Evolutionary conservation across 495 filamentous ascomycete genomes (phyloP).

Genomic region (Neurospora tetraspora): DNA sequence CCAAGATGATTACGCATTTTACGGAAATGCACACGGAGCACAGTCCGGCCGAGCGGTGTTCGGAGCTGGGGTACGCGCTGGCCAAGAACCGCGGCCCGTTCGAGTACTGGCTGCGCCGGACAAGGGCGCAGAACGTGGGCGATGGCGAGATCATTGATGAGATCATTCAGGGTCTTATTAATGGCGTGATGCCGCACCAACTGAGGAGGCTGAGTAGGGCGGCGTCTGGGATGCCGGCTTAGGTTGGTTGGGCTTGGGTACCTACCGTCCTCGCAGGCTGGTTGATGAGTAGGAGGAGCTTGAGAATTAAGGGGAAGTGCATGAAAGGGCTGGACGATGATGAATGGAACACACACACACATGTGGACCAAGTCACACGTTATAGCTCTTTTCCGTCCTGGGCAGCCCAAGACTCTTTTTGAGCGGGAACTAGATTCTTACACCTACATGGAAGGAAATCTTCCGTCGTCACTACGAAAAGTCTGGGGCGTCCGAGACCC

Average conservation of each 20-base stretch:
- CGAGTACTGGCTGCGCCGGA: conserved; percentile 35
- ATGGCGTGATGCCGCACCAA: conserved; percentile 22
- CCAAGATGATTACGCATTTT: conserved; percentile 37
- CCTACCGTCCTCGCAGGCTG: no score
- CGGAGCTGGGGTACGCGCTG: conserved; percentile 30
- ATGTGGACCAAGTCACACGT: no score
- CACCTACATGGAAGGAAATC: no score
- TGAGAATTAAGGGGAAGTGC: no score
- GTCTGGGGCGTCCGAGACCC: no score
- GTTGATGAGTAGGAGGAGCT: no score
- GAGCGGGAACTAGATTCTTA: no score
- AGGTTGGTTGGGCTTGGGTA: not conserved
- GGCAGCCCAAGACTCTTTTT: no score
- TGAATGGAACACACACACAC: no score
- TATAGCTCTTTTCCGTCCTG: no score
- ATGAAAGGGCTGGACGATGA: no score
- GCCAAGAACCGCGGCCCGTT: conserved; percentile 33
- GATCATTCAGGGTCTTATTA: conserved; percentile 18
- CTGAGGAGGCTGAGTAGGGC: conserved; percentile 27
- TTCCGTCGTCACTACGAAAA: no score
- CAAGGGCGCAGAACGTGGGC: conserved; percentile 24
- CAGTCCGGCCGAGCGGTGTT: conserved; percentile 22
- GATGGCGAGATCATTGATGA: conserved; percentile 23
- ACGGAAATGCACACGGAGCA: conserved; percentile 36
- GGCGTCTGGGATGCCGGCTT: conserved; percentile 16